These are phyloP conservation scores for Blastomyces gilchristii DNA, from an alignment of 2,329 filamentous ascomycete species.

Conservation along the genomic window DNA sequence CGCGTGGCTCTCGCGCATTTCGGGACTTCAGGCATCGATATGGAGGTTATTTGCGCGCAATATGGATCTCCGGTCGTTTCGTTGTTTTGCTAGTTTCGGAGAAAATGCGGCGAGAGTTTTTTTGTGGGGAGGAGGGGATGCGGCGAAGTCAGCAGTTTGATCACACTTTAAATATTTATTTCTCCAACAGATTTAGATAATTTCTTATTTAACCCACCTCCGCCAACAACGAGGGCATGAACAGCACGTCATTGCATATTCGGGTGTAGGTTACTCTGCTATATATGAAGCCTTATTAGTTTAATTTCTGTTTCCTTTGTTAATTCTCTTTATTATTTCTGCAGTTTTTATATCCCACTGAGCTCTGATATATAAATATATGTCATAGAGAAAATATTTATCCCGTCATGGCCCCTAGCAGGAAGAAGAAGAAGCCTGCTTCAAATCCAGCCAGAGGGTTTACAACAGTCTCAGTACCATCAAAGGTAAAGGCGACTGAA, in stretches of 20 bases:
- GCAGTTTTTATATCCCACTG: not conserved
- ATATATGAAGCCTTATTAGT: not conserved
- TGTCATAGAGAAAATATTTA: not conserved
- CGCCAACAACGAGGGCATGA: not conserved
- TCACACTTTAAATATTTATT: not conserved
- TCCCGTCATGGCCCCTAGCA: slow-evolving; percentile 13
- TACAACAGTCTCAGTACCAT: slow-evolving; percentile 84
- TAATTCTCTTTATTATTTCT: not conserved
- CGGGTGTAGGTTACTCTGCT: not conserved
- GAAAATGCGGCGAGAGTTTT: not conserved
- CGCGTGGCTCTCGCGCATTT: slow-evolving; percentile 26
- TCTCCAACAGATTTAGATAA: too few relatives aligned
- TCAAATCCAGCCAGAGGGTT: slow-evolving; percentile 86
- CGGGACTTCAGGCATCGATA: slow-evolving; percentile 12
- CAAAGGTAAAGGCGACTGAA: slow-evolving; percentile 55
- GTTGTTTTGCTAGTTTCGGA: not conserved
- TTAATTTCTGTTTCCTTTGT: slow-evolving; percentile 2
- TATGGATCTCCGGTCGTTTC: not conserved
- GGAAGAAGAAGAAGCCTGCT: slow-evolving; percentile 69
- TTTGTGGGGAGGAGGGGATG: not conserved
- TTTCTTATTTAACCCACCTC: not conserved
- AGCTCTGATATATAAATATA: not conserved
- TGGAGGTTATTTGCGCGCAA: not conserved
- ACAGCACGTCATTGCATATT: not conserved
- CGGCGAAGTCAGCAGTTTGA: not conserved